A percentile compares a stretch with the other conserved stretches of the same genome.
Conservation (phyloP, 805 yeast species). For the Cyberlindnera mycetangii region DNA sequence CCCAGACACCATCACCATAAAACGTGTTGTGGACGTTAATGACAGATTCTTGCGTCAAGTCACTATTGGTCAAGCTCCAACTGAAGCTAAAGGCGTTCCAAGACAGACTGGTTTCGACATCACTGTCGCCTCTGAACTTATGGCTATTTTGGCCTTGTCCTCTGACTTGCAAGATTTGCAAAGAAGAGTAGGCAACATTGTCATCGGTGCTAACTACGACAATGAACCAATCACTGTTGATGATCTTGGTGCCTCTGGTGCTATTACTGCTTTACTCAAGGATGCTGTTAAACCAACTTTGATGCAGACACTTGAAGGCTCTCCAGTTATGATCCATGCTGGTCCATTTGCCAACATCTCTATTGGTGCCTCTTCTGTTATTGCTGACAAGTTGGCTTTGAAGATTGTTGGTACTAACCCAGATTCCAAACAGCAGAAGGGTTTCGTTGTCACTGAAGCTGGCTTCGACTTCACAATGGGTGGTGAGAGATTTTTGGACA, state of each 20-base stretch:
- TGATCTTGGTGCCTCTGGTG: conserved; percentile 85
- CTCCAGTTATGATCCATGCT: conserved; percentile 84
- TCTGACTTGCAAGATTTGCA: conserved; percentile 70
- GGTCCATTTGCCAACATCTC: conserved; percentile 89
- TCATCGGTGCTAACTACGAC: conserved; percentile 62
- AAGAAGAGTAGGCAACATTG: conserved; percentile 71
- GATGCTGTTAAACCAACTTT: conserved; percentile 83
- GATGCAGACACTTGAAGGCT: conserved; percentile 87
- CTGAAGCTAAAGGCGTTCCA: conserved; percentile 64
- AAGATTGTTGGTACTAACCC: conserved; percentile 62
- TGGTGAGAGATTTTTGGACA: conserved; percentile 82
- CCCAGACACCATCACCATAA: conserved; percentile 77
- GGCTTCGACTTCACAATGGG: conserved; percentile 93
- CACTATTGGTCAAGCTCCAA: conserved; percentile 78
- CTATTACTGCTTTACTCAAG: conserved; percentile 74
- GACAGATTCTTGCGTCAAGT: conserved; percentile 78
- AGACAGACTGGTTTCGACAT: conserved; percentile 80
- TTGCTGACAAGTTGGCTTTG: conserved; percentile 80
- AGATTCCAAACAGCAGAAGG: conserved; percentile 48
- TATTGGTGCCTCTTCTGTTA: conserved; percentile 80
- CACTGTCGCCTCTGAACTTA: conserved; percentile 80
- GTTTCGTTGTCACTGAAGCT: conserved; percentile 83
- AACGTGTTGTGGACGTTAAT: conserved; percentile 82
- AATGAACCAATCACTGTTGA: conserved; percentile 80
- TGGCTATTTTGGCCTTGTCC: conserved; percentile 80